These are phyloP conservation scores for Clonostachys solani DNA, from an alignment of 2,329 filamentous ascomycete species.

Conservation along the genomic window DNA sequence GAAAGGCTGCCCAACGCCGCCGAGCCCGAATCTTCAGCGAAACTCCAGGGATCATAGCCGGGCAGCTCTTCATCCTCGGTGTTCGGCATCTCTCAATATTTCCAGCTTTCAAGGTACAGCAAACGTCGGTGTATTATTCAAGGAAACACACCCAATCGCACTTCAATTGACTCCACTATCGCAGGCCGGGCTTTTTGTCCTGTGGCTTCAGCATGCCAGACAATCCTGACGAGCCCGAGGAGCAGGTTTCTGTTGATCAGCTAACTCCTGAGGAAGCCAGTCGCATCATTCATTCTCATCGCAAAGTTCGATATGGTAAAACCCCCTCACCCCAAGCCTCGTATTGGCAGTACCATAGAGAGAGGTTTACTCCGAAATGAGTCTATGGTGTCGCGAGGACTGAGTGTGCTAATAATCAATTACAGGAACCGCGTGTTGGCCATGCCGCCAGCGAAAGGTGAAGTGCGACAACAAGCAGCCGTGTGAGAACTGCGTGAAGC, in stretches of 20 bases:
- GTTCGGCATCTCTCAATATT: too few relatives aligned
- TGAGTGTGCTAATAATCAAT: background rate
- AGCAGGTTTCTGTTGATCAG: slow-evolving; percentile 45
- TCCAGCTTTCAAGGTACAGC: too few relatives aligned
- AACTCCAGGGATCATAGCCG: too few relatives aligned
- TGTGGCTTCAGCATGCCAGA: slow-evolving; percentile 32
- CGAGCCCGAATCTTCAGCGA: too few relatives aligned
- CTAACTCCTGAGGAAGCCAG: slow-evolving; percentile 62
- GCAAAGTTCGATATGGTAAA: slow-evolving; percentile 66
- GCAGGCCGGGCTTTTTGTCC: too few relatives aligned
- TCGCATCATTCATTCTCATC: slow-evolving; percentile 65
- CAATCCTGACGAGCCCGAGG: slow-evolving; percentile 32
- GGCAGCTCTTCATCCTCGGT: too few relatives aligned
- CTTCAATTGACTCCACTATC: too few relatives aligned
- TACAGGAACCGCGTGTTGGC: slow-evolving; percentile 61
- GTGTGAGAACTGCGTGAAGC: slow-evolving; percentile 64
- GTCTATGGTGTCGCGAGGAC: background rate
- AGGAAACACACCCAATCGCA: too few relatives aligned
- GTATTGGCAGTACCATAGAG: background rate
- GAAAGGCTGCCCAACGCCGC: too few relatives aligned
- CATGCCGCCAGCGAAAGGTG: slow-evolving; percentile 63
- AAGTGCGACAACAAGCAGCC: slow-evolving; percentile 67
- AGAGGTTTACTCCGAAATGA: background rate
- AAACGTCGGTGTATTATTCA: too few relatives aligned
- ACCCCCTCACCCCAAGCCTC: slow-evolving; percentile 6